Conservation (phyloP, 495 filamentous ascomycete genomes). For the Pyrenula massariospora region DNA sequence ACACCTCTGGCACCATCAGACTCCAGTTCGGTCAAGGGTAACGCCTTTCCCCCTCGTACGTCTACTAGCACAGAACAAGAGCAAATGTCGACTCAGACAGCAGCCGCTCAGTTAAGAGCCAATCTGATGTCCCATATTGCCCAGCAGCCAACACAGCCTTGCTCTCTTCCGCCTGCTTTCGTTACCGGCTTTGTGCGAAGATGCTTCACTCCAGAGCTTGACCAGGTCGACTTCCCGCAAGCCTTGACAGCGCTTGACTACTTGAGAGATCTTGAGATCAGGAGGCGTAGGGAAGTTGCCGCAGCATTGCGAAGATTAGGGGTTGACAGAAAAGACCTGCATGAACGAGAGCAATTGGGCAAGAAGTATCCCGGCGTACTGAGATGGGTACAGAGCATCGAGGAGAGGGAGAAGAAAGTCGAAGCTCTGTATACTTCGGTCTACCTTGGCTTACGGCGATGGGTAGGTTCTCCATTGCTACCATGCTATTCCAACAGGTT, state of each 20-base stretch:
- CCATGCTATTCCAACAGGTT: not conserved
- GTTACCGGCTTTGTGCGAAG: slow-evolving; percentile 52
- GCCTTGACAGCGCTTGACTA: slow-evolving; percentile 63
- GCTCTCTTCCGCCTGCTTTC: slow-evolving; percentile 55
- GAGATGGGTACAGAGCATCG: slow-evolving; percentile 41
- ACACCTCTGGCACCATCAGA: slow-evolving; percentile 2
- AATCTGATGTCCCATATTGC: slow-evolving; percentile 52
- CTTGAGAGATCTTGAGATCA: slow-evolving; percentile 53
- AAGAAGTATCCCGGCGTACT: slow-evolving; percentile 38
- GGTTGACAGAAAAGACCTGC: slow-evolving; percentile 22
- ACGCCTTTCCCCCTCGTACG: slow-evolving; percentile 20
- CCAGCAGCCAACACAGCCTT: slow-evolving; percentile 50
- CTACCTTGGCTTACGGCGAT: slow-evolving; percentile 57
- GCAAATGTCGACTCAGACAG: slow-evolving; percentile 21
- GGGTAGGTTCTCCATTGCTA: slow-evolving; percentile 34
- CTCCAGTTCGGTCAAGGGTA: slow-evolving; percentile 15
- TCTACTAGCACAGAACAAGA: slow-evolving; percentile 18
- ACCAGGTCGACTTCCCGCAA: slow-evolving; percentile 58
- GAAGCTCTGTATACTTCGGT: slow-evolving; percentile 54
- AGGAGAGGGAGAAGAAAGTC: slow-evolving; percentile 42
- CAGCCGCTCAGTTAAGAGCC: slow-evolving; percentile 50
- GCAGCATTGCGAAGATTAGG: slow-evolving; percentile 31
- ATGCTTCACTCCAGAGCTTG: slow-evolving; percentile 45
- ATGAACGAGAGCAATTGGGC: slow-evolving; percentile 26
- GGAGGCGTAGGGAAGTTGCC: slow-evolving; percentile 48